Percentiles rank a stretch among this genome's conserved stretches.
Conservation (phyloP, 2,329 filamentous ascomycete genomes). For the Clonostachys rosea region DNA sequence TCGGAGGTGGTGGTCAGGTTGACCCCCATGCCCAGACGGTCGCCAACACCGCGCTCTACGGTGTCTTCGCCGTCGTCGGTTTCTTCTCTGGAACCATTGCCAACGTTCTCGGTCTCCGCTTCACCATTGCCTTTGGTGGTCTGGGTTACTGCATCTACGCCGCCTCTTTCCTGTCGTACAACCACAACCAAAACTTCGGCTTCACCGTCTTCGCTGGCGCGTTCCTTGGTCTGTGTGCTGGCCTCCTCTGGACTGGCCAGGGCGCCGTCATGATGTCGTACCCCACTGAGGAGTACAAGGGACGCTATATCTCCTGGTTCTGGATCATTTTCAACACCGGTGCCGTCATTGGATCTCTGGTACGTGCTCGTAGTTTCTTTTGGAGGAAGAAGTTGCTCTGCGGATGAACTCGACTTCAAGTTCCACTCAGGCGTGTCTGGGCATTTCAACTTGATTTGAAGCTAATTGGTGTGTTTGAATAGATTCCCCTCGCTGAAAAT, state of each 20-base stretch:
- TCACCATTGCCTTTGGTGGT: slow-evolving; percentile 67
- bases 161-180: slow-evolving; percentile 7
- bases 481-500: slow-evolving; percentile 70
- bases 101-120: slow-evolving; percentile 68
- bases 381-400: neutral
- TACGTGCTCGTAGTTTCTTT: slow-evolving; percentile 17
- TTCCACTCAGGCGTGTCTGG: neutral
- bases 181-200: slow-evolving; percentile 6
- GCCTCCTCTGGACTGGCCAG: slow-evolving; percentile 77
- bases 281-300: slow-evolving; percentile 75
- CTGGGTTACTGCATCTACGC: slow-evolving; percentile 71
- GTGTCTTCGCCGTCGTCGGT: slow-evolving; percentile 63
- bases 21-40: slow-evolving; percentile 52
- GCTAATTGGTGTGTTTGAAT: neutral
- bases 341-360: slow-evolving; percentile 75
- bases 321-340: slow-evolving; percentile 96
- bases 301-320: slow-evolving; percentile 84
- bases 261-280: slow-evolving; percentile 90
- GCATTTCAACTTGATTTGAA: neutral
- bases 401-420: neutral
- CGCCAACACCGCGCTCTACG: slow-evolving; percentile 64
- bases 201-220: slow-evolving; percentile 76
- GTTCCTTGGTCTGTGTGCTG: slow-evolving; percentile 73
- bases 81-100: slow-evolving; percentile 73
- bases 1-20: slow-evolving; percentile 52